phyloP scores from a whole-genome alignment of 768 basidiomycete genomes.

The Lactifluus piperatus region DNA sequence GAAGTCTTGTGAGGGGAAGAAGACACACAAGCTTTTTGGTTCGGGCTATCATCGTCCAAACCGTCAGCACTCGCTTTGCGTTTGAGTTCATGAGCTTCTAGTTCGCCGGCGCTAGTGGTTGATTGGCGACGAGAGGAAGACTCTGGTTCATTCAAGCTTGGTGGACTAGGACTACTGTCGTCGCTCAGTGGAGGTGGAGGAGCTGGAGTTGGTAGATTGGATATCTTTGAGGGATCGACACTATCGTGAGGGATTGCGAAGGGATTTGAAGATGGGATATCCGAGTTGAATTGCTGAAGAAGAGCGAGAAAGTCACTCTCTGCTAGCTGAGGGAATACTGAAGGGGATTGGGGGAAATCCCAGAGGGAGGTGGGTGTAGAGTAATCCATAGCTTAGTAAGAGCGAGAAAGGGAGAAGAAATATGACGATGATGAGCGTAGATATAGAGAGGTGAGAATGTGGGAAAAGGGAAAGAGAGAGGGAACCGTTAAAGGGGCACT shows the following conservation, averaged over 20 bases:
- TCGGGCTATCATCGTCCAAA: conserved; percentile 55
- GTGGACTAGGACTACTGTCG: conserved; percentile 74
- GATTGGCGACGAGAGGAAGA: conserved; percentile 28
- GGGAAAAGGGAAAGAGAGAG: neutral
- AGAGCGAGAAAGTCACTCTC: conserved; percentile 74
- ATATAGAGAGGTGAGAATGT: neutral
- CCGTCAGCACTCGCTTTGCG: conserved; percentile 64
- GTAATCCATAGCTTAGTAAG: conserved; percentile 36
- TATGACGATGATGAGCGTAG: too few species aligned
- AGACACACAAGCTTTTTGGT: conserved; percentile 56
- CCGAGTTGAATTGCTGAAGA: conserved; percentile 57
- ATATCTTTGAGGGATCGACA: conserved; percentile 54
- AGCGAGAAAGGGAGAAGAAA: neutral
- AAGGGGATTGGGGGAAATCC: conserved; percentile 45
- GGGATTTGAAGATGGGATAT: conserved; percentile 21
- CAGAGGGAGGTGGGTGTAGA: conserved; percentile 48
- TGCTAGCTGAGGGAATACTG: conserved; percentile 52
- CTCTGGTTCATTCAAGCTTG: conserved; percentile 34
- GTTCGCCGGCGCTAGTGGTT: conserved; percentile 29
- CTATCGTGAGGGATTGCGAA: conserved; percentile 31
- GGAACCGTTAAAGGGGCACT: neutral
- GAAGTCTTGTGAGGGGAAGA: neutral
- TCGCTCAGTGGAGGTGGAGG: conserved; percentile 56
- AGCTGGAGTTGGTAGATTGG: conserved; percentile 40
- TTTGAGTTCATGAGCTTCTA: conserved; percentile 49